Base-by-base conservation (phyloP, 1,284 basidiomycete species). In the Tremellales sp. region DNA sequence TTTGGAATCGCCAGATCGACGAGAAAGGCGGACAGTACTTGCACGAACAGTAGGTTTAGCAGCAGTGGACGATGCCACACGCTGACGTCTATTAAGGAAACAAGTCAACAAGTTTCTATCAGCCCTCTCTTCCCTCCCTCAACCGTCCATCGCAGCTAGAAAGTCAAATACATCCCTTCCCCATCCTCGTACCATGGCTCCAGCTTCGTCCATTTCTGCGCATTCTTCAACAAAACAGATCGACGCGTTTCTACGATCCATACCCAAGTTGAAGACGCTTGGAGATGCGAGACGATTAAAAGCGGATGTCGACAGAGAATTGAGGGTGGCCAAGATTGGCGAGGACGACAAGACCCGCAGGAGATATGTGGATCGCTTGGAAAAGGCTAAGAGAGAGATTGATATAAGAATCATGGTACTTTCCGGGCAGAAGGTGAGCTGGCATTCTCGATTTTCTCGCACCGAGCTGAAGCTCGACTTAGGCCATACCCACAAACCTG, bases 1-100 rank as follows among this genome's bases (percentile, higher is more conserved):
- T 95, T 58, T 97, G 92, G 90, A 97, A 97, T 72, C 78, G 83
- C 45, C 80, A 83, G 38, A 87, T 97, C 44, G 92, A 97, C 67
- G 85, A 92, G 35, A 60, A 59, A 48, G 70, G 64, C 1, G 65
- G 63, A 16, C 54, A 55, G 45, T 68, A 68, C 37, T 59, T 72
- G 19, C 61, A 66, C 26, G 63, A 70, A 44, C 62, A 65, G 63
- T 66, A 42, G 40, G 63, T 51, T 28, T 33, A n/a, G 31, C 18
- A 9, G 24, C n/a, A n/a, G n/a, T n/a, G n/a, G n/a, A 3, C 25
- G 37, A 4, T 6, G 19, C 14, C 18, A 21, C 7, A 18, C 13
- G 25, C 40, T 45, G 44, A 41, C 29, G 31, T n/a, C 10, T 6
- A n/a, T 31, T 48, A 45, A 68, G 68, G 42, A 72, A 76, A 42